Conservation (phyloP, 352 stramenopile genomes). For the Phytophthora idaei region DNA sequence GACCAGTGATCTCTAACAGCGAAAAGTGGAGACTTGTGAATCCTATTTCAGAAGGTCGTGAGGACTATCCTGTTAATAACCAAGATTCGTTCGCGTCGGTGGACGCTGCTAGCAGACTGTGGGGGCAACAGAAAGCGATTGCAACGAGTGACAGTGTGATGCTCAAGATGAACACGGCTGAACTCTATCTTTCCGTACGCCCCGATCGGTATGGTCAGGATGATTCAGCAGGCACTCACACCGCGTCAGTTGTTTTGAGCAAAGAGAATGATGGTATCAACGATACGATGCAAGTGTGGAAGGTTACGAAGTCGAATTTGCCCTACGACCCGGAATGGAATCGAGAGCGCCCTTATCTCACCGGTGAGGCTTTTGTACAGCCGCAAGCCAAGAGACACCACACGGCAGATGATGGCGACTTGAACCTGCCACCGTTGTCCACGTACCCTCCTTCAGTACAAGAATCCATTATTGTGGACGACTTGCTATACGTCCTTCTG, state of each 20-base stretch:
- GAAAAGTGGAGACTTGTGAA: constrained; percentile 86
- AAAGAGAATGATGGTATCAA: constrained; percentile 56
- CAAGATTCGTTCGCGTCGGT: constrained; percentile 48
- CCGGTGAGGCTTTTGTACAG: constrained; percentile 64
- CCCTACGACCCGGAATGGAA: constrained; percentile 89
- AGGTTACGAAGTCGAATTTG: constrained; percentile 87
- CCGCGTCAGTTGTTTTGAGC: constrained; percentile 45
- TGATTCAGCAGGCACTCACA: constrained; percentile 7
- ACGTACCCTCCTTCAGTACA: constrained; percentile 78
- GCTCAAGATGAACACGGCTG: constrained; percentile 67
- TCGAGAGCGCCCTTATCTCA: constrained; percentile 81
- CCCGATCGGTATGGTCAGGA: constrained; percentile 23
- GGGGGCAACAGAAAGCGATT: constrained; percentile 66
- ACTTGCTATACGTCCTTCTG: constrained; percentile 82
- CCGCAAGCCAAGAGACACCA: constrained; percentile 53
- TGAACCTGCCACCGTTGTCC: constrained; percentile 68
- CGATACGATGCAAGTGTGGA: constrained; percentile 73
- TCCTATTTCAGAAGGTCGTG: constrained; percentile 32
- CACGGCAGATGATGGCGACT: constrained; percentile 42
- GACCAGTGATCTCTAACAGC: constrained; percentile 72
- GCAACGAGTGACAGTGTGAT: constrained; percentile 77
- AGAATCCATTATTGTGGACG: constrained; percentile 84
- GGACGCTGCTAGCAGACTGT: constrained; percentile 48
- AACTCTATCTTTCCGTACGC: constrained; percentile 60
- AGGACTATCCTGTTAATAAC: constrained; percentile 31